Evolutionary conservation across 2,329 filamentous ascomycete species (phyloP).

Genomic region (Aspergillus novoparasiticus): DNA sequence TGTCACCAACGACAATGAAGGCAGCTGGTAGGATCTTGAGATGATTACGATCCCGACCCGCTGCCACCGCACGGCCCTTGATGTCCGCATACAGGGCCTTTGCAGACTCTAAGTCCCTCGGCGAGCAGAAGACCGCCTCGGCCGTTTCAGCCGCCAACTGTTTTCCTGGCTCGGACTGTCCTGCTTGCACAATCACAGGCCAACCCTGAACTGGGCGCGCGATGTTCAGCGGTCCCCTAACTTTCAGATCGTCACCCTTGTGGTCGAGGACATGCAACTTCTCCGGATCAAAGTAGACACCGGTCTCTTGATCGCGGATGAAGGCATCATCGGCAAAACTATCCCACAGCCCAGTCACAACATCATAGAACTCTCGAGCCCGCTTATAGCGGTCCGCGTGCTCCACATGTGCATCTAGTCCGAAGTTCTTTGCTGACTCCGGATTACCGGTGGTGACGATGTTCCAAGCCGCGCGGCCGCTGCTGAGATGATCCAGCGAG

Average conservation of each 20-base stretch:
- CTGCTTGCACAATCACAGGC: constrained; percentile 60
- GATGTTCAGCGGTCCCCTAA: constrained; percentile 55
- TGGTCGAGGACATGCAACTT: constrained; percentile 58
- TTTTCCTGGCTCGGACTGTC: constrained; percentile 55
- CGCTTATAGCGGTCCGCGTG: constrained; percentile 55
- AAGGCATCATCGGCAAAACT: constrained; percentile 61
- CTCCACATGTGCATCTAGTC: constrained; percentile 53
- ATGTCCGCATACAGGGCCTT: constrained; percentile 56
- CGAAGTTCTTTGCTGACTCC: constrained; percentile 57
- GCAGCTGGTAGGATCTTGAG: constrained; percentile 58
- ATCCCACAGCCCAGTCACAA: constrained; percentile 57
- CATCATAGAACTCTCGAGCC: constrained; percentile 56
- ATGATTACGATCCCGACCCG: constrained; percentile 49
- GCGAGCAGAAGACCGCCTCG: constrained; percentile 57
- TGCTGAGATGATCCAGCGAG: constrained; percentile 54
- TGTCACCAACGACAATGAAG: constrained; percentile 54
- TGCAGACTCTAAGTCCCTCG: constrained; percentile 47
- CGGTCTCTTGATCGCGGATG: constrained; percentile 50
- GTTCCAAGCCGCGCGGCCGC: constrained; percentile 57
- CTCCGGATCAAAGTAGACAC: constrained; percentile 54
- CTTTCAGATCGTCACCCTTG: constrained; percentile 50
- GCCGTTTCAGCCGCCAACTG: constrained; percentile 58
- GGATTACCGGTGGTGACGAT: constrained; percentile 58
- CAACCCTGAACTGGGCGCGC: constrained; percentile 57
- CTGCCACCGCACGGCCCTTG: constrained; percentile 50